Evolutionary conservation across 1,139 yeast species (phyloP), one percentile per base, ranked within the genome.

Genomic region (Candida mesenterica): DNA sequence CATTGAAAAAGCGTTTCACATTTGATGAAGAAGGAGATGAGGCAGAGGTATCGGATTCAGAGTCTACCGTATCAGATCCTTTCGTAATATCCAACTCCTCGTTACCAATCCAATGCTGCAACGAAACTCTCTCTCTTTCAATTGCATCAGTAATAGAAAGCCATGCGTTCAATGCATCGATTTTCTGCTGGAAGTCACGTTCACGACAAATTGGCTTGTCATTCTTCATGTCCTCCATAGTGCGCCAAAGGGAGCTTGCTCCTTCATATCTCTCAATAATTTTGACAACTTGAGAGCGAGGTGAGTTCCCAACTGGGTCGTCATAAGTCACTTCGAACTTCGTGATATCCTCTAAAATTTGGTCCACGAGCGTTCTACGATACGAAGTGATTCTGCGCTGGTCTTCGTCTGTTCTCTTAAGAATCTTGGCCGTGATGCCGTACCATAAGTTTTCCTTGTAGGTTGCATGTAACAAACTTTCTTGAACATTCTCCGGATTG

Each of bases 101-200:
- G 53, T 86, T 85, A 4, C 96, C 96, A 5, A 89, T 86, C 90
- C 90, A 83, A 18, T 66, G 53, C 38, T 71, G 68, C 48, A 85
- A 62, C 4, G 82, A 68, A 19, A 66, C 62, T 1, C 78, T 62
- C 50, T 80, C 90, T 33, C 78, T 61, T 32, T 72, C 70, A 22
- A 92, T 78, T 1, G 90, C 83, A 36, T 74, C 77, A 0, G 90
- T 80, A 24, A 87, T 79, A 10, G 89, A 79, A 17, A 75, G 68
- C 97, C 97, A 90, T 0, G 97, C 84, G 30, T 78, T 80, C 39
- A 92, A 68, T 0, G 96, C 90, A 43, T 85, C 92, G 5, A 87
- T 64, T 30, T 87, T 69, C 33, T 72, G 66, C 32, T 72, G 75
- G 50, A 90, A 89, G 31, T 76, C 88, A 4, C 71, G 73, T 8